A percentile compares a stretch with the other conserved stretches of the same genome.
phyloP scores from a whole-genome alignment of 73 alveolate species.

The Tetrahymena malaccensis region DNA sequence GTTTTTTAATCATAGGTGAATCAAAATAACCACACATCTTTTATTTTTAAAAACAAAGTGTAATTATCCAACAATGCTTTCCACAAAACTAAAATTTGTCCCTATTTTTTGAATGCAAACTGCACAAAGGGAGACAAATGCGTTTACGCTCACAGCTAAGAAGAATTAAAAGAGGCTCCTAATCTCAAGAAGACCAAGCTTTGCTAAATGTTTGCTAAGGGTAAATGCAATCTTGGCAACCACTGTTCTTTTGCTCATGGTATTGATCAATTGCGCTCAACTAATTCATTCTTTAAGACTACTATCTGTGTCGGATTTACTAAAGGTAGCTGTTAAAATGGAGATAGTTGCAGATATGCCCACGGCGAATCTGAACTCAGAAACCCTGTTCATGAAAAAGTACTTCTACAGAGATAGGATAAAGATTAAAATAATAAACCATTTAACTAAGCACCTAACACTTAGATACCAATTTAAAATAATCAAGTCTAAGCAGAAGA shows the following conservation, averaged over 20 bases:
- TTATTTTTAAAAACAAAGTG: not conserved
- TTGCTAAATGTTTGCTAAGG: not conserved
- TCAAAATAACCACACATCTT: not conserved
- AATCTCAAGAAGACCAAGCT: not conserved
- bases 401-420: not conserved
- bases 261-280: not conserved
- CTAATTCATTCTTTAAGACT: conserved; percentile 12
- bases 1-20: not conserved
- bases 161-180: not conserved
- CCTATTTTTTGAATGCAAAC: not conserved
- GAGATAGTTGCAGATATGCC: conserved; percentile 44
- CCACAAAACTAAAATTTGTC: not conserved
- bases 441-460: not conserved
- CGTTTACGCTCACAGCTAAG: not conserved
- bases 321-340: conserved; percentile 39
- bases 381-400: conserved; percentile 4
- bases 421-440: not conserved
- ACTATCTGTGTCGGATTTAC: conserved; percentile 38
- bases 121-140: not conserved
- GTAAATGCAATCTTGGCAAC: not conserved
- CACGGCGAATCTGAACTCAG: conserved; percentile 43
- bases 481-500: not conserved
- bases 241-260: not conserved
- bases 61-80: not conserved
- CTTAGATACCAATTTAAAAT: not conserved